Evolutionary conservation across 2,329 filamentous ascomycete genomes (phyloP), one percentile per base, ranked within the genome.

Genomic region (Colletotrichum sp.): DNA sequence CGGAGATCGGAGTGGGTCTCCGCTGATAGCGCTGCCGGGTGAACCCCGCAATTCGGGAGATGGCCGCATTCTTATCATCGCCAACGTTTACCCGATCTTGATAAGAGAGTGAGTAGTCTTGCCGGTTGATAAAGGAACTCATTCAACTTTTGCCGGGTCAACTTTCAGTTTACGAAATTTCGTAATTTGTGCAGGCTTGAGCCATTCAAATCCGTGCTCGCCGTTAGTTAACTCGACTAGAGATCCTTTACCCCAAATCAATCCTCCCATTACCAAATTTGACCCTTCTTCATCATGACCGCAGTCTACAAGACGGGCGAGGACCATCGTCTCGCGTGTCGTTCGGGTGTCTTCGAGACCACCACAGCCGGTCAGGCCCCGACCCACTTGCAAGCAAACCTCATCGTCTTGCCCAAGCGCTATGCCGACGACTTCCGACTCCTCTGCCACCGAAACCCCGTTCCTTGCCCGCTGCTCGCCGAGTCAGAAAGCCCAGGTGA

Each of bases 361-460:
- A 83, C 84, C 24, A 93, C 91, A 2, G 87, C 90, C 1, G 90
- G 91, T 14, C 83, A 92, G 3, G 89, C 91, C 4, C 89, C 89
- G 0, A 86, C 85, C 14, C 87, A 89, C 78, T 83, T 93, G 16
- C 92, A 93, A 85, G 91, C 91, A 52, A 93, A 93, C 78, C 85
- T 93, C 48, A 86, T 93, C 52, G 85, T 93, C 13, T 85, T 93
- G 1, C 91, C 91, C 0, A 88, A 87, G 2, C 82, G 84, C 36
- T 90, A 92, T 81, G 91, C 92, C 14, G 68, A 83, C 21, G 90
- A 93, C 80, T 93, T 93, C 81, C 87, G 89, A 14, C 81, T 87
- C 21, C 88, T 93, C 28, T 93, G 92, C 81, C 85, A 86, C 2
- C 87, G 91, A 65, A 93, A 93, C 78, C 90, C 92, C 4, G 91